These are phyloP conservation scores for Auricularia sp. DNA, from an alignment of 768 basidiomycete genomes.

Conservation along the genomic window DNA sequence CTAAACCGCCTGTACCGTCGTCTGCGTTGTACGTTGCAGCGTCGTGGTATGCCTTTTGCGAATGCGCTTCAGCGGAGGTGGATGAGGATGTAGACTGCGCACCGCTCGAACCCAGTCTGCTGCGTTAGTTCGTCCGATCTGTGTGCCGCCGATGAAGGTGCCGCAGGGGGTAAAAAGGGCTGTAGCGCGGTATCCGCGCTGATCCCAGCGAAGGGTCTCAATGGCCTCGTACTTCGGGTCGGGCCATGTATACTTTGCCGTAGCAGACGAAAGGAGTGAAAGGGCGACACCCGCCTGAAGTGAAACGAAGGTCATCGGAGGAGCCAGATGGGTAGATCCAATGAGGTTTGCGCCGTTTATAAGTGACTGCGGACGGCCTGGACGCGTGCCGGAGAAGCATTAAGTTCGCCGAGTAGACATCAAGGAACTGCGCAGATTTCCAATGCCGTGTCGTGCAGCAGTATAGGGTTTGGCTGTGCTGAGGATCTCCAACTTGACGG, in stretches of 20 bases:
- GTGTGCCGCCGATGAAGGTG: neutral
- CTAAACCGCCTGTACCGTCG: slow-evolving; percentile 39
- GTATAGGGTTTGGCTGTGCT: too few relatives aligned
- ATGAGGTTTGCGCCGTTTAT: too few relatives aligned
- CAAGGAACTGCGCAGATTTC: too few relatives aligned
- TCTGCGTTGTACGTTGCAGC: slow-evolving; percentile 37
- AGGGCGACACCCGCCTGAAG: too few relatives aligned
- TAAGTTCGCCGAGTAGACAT: too few relatives aligned
- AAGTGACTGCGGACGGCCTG: too few relatives aligned
- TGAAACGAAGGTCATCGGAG: too few relatives aligned
- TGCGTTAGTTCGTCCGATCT: neutral
- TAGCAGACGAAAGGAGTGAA: too few relatives aligned
- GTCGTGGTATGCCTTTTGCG: slow-evolving; percentile 40
- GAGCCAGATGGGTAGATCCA: too few relatives aligned
- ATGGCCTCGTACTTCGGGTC: neutral
- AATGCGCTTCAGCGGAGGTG: slow-evolving; percentile 17
- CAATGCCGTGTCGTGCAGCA: too few relatives aligned
- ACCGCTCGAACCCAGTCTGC: neutral
- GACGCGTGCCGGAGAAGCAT: too few relatives aligned
- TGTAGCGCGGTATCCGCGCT: neutral
- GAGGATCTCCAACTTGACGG: too few relatives aligned
- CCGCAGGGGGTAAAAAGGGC: neutral
- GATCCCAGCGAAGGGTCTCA: neutral
- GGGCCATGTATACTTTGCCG: neutral
- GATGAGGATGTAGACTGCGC: neutral